Evolutionary conservation across 2,329 filamentous ascomycete species (phyloP), one percentile per base, ranked within the genome.

Genomic region (Cladophialophora yegresii): DNA sequence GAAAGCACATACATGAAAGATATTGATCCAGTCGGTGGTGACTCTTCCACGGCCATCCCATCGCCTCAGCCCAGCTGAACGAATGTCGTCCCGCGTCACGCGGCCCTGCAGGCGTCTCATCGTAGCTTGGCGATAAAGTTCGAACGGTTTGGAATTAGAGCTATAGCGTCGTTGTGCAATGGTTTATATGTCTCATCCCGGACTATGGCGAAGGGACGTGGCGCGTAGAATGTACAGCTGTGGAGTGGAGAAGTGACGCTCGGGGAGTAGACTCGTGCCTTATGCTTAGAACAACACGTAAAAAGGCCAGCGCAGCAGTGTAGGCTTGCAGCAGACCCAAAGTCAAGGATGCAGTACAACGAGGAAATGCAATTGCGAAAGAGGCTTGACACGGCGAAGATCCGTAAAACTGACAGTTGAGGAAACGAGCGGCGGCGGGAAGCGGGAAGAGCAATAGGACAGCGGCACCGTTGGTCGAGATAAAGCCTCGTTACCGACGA

Each of bases 21-120:
- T 36, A 53, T 70, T 71, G 61, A 70, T 49, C 70, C 70, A 72
- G 47, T 72, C 69, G 8, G 68, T 70, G 2, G 68, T 71, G 12
- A 70, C 64, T 62, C 69, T 66, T 53, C 62, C 53, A 53, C 61
- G 56, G 28, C 70, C 70, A 66, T 72, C 67, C 70, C 70, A 72
- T 54, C 69, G 61, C 54, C 68, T 71, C 62, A 72, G 63, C n/a
- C 68, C 68, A 50, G 70, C 70, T 58, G 68, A 68, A 51, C 66
- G 61, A 22, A 71, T 65, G 43, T 70, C 68, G 13, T 71, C 67
- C 23, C 65, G 61, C 45, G 69, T 70, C 51, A 70, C 64, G 26
- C 69, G 67, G 58, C 70, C 68, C 51, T 68, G 66, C 26, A 63
- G 50, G 43, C 68, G 66, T 56, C 64, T 63, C 66, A 67, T 70